Base-by-base conservation (phyloP, 768 basidiomycete genomes). In the Coprinopsis sp. region DNA sequence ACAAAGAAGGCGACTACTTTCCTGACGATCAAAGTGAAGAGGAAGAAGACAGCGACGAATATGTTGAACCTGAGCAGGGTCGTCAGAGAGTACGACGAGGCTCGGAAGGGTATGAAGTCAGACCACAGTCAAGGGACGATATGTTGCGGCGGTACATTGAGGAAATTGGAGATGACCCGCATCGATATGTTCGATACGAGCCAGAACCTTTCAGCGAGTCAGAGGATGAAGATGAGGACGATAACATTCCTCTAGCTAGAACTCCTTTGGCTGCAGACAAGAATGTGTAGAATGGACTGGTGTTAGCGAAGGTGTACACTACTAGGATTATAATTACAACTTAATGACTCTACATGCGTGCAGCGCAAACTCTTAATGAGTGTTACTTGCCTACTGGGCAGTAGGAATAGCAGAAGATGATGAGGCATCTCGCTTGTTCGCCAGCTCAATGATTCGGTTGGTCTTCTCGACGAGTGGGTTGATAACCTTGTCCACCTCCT, bases 101-200 rank as follows among this genome's bases (percentile, higher is more conserved):
- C 18, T 91, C 88, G 12, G 91, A 92, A 65, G 90, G 90, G 3
- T 87, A 82, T 54, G 90, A 92, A 58, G 80, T 87, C 37, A 74
- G 72, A 12, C 65, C 77, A 10, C 64, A 77, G 29, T 69, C 77
- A 36, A 70, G 89, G 47, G 84, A 89, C 56, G 77, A 75, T 36
- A 72, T 90, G 68, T 62, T 91, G 31, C 65, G 61, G 47, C 66
- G 71, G 39, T 83, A 86, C 61, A 61, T 90, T 25, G 64, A 65
- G 46, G 69, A 69, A 33, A 60, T 80, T 28, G 76, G 77, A 7
- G 73, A 74, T 53, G 74, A 79, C 52, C 72, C 72, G 2, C 79
- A 77, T 37, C 70, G 79, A 54, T 91, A 91, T 56, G 68, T 78
- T 44, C 70, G 76, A 25, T 91, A 91, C 61, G 77, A 80, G 6